Evolutionary conservation across 139 green algal genomes (phyloP).

Genomic region (Gonium pectorale): DNA sequence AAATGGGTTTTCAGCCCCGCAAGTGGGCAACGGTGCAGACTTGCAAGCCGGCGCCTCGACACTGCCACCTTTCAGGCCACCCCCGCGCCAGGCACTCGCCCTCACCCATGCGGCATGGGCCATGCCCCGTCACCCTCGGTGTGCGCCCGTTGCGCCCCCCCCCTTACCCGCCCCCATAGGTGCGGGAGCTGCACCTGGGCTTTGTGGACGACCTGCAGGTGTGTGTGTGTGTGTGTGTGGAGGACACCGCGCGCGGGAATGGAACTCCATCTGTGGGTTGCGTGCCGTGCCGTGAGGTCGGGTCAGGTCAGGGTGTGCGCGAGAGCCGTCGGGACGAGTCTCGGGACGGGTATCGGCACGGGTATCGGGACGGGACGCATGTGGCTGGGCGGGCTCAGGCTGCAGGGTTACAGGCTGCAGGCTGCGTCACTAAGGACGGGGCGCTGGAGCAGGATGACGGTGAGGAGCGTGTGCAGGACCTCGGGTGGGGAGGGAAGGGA

Average conservation of each 20-base stretch:
- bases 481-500: background rate
- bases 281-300: background rate
- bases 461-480: background rate
- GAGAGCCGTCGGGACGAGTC: too few relatives aligned
- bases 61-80: background rate
- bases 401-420: too few relatives aligned
- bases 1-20: background rate
- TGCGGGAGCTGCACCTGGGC: conserved; percentile 30
- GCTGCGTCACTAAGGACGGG: too few relatives aligned
- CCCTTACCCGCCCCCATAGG: background rate
- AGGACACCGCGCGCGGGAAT: too few relatives aligned
- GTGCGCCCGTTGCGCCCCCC: background rate
- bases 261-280: background rate
- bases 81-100: too few relatives aligned
- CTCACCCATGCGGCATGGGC: background rate
- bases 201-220: conserved; percentile 49
- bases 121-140: background rate
- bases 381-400: too few relatives aligned
- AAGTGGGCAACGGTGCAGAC: background rate
- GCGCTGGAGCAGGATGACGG: too few relatives aligned
- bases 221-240: background rate
- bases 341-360: background rate
- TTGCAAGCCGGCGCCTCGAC: background rate
- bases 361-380: too few relatives aligned
- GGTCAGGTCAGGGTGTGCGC: background rate